These are phyloP conservation scores for Tetradesmus lagerheimii DNA, from an alignment of 139 green algal genomes.

Conservation along the genomic window DNA sequence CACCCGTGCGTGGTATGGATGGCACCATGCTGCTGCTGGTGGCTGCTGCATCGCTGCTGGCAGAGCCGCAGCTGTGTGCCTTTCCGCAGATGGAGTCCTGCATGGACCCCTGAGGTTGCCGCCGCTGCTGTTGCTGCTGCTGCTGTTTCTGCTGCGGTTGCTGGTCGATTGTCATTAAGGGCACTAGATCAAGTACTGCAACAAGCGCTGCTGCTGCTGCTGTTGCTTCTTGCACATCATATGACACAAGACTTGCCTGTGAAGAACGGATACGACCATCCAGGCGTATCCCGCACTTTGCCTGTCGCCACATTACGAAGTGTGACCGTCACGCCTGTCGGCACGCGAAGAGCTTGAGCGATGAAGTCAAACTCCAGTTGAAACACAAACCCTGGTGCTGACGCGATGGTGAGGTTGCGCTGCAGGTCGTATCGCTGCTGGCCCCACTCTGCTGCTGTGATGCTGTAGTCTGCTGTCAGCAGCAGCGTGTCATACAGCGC, in stretches of 20 bases:
- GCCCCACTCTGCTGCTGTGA: background rate
- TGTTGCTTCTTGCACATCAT: background rate
- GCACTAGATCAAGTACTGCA: too few species aligned
- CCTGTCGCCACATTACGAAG: background rate
- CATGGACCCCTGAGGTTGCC: too few species aligned
- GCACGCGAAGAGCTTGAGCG: background rate
- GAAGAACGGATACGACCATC: slow-evolving; percentile 3
- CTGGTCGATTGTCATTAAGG: too few species aligned
- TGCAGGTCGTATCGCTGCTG: background rate
- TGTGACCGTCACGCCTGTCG: background rate
- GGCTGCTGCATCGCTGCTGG: too few species aligned
- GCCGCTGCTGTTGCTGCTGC: background rate
- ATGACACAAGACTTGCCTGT: too few species aligned
- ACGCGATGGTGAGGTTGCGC: slow-evolving; percentile 9
- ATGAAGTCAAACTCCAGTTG: background rate
- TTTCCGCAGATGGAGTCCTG: too few species aligned
- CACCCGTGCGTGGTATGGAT: too few species aligned
- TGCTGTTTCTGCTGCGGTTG: background rate
- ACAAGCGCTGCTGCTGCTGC: background rate
- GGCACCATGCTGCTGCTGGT: too few species aligned
- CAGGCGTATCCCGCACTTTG: background rate
- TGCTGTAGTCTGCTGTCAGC: slow-evolving; percentile 3
- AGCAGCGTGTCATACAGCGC: background rate
- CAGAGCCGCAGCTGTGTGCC: too few species aligned
- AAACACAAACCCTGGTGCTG: background rate